Base-by-base conservation (phyloP, 2,329 filamentous ascomycete genomes). In the Tolypocladium pustulatum region DNA sequence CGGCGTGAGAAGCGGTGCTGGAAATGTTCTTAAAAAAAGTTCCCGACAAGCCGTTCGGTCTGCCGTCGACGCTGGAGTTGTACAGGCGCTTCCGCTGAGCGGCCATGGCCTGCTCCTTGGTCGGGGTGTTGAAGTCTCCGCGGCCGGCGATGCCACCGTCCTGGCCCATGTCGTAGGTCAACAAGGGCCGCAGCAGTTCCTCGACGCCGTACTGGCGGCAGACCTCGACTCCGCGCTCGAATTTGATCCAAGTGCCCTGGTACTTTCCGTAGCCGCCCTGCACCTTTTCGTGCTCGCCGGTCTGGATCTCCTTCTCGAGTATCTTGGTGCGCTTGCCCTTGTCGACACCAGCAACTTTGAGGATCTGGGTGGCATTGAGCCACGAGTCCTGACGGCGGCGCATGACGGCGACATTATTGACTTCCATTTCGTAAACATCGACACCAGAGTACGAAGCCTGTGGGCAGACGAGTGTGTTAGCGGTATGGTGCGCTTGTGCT, bases 11-110 rank as follows among this genome's bases (percentile, higher is more conserved):
- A 1, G 94, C 92, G 1, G 91, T 96, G 63, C 86, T 89, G 4
- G 93, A 97, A 63, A 99, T 97, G 68, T 95, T 97, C 69, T 92
- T 92, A 78, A 99, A 97, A 71, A 97, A 97, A 1, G 94, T 97
- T 22, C 91, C 92, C 54, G 89, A 86, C 67, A 85, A 65, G 67
- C 82, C 85, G 66, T 84, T 85, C 15, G 80, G 76, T 55, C 91
- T 82, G 55, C 81, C 84, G 59, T 96, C 90, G 54, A 84, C 81
- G 38, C 65, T 69, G 10, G 74, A 70, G 64, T 88, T 96, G 75
- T 97, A 97, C 74, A 97, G 85, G 64, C 93, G 85, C 73, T 99
- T 97, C 65, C 94, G 80, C 74, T 91, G 88, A 6, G 93, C 93
- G 13, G 94, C 94, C 92, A 97, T 96, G 61, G 94, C 94, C 73